Percentiles rank a stretch among this genome's conserved stretches.
These are phyloP conservation scores for Schizothecium vesticola DNA, from an alignment of 495 filamentous ascomycete genomes.

Conservation along the genomic window DNA sequence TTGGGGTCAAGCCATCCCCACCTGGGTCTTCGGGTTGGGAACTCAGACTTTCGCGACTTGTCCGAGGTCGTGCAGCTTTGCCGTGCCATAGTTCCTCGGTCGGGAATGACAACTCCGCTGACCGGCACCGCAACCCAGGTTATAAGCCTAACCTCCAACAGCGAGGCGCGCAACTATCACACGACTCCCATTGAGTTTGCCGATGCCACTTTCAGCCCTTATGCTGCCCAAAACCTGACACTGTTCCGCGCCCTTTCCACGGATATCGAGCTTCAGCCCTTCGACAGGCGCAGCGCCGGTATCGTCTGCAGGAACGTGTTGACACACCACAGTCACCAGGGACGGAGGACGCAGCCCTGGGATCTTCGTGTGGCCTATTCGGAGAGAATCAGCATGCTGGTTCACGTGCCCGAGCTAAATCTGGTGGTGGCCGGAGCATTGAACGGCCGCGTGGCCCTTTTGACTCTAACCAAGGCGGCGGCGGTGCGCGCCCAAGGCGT, in stretches of 20 bases:
- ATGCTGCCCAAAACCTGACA: constrained; percentile 16
- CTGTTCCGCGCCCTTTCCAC: constrained; percentile 56
- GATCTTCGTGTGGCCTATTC: constrained; percentile 36
- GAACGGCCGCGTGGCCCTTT: constrained; percentile 66
- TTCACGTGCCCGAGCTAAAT: constrained; percentile 71
- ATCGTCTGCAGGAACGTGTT: constrained; percentile 43
- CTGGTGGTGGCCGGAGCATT: constrained; percentile 69
- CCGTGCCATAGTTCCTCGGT: constrained; percentile 21
- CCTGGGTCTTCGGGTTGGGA: background rate
- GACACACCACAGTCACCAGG: constrained; percentile 44
- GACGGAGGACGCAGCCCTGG: constrained; percentile 30
- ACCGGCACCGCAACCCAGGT: background rate
- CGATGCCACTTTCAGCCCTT: constrained; percentile 7
- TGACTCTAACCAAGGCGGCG: constrained; percentile 56
- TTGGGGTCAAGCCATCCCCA: background rate
- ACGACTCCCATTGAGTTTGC: constrained; percentile 2
- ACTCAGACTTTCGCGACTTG: constrained; percentile 9
- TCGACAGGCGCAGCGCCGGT: constrained; percentile 31
- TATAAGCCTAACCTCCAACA: background rate
- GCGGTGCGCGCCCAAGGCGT: constrained; percentile 35
- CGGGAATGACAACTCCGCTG: constrained; percentile 16
- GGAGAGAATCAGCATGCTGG: constrained; percentile 71
- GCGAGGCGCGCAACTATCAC: background rate
- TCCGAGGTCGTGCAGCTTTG: constrained; percentile 13
- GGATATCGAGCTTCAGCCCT: constrained; percentile 53